Evolutionary conservation across 495 filamentous ascomycete species (phyloP).

Genomic region (Neurospora sp.): DNA sequence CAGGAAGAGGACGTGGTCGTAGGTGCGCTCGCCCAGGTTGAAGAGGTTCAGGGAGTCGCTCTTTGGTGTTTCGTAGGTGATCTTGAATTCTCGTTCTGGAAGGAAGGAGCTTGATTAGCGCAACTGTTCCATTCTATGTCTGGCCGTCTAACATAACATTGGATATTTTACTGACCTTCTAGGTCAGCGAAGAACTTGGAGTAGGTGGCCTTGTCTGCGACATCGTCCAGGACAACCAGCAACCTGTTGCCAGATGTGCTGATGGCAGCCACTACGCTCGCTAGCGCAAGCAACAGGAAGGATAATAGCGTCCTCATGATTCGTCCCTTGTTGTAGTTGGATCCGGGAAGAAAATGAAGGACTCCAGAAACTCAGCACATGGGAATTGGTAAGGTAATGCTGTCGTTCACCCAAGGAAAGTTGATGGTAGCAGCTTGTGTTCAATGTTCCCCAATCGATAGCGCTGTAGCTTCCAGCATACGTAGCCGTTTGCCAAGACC

Average conservation of each 20-base stretch:
- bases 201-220: constrained; percentile 65
- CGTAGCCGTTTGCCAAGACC: constrained; percentile 30
- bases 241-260: constrained; percentile 74
- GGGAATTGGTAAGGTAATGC: not conserved
- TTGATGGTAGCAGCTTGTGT: not conserved
- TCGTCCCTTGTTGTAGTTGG: constrained; percentile 23
- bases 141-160: not conserved
- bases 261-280: constrained; percentile 58
- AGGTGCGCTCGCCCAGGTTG: constrained; percentile 73
- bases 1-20: constrained; percentile 83
- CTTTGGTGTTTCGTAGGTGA: constrained; percentile 79
- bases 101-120: constrained; percentile 13
- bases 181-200: constrained; percentile 75
- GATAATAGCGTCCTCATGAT: constrained; percentile 69
- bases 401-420: not conserved
- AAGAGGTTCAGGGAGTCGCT: constrained; percentile 74
- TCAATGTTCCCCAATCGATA: not conserved
- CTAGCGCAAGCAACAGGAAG: constrained; percentile 53
- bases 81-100: constrained; percentile 69
- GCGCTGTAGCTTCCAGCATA: constrained; percentile 17
- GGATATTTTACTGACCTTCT: constrained; percentile 45
- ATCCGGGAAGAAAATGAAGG: constrained; percentile 14
- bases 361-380: not conserved
- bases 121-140: not conserved
- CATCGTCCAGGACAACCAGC: constrained; percentile 79